Base-by-base conservation (phyloP, 345 rosid species). In the Trapa bicornis region DNA sequence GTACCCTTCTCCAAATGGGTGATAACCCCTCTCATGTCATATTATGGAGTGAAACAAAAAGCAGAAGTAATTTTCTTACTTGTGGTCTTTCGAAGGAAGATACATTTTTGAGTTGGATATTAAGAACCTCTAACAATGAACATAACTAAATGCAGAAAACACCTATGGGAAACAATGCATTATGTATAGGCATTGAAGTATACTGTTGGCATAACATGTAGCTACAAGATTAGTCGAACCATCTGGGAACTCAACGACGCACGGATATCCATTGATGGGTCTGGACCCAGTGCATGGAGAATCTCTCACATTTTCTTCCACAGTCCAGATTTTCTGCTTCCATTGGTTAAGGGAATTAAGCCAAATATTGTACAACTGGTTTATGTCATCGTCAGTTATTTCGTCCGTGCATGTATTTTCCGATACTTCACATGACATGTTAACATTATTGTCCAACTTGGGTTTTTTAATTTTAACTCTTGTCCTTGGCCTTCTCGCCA, bases 181-280 rank as follows among this genome's bases (percentile, higher is more conserved):
- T 91, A 90, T 91, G 81, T 90, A 86, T 22, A 94, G 73, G 75
- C 87, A 91, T 74, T 94, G 99, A 60, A 94, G 88, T 72, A 94
- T 91, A 77, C 99, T 94, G 74, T 94, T 94, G 47, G 99, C 99
- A 76, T 94, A 94, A 79, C 99, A 91, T 39, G 99, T 94, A 50
- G 99, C 99, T 8, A 96, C 97, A 57, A 94, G 70, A 74, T 94
- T 94, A 39, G 99, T 87, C 35, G 91, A 82, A 62, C 99, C 99
- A 37, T 96, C 96, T 0, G 97, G 97, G 3, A 89, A 84, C 64
- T 85, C 76, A 42, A 84, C 67, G 87, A 80, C 69, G 75, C 78
- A 71, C 99, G 96, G 32, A 81, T 86, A 73, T 94, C 87, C 16
- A 72, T 73, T 67, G 76, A 61, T 0, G 88, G 92, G 69, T 91